These are phyloP conservation scores for Puccinellia tenuiflora DNA, from an alignment of 176 grass and related monocot genomes.

Conservation along the genomic window DNA sequence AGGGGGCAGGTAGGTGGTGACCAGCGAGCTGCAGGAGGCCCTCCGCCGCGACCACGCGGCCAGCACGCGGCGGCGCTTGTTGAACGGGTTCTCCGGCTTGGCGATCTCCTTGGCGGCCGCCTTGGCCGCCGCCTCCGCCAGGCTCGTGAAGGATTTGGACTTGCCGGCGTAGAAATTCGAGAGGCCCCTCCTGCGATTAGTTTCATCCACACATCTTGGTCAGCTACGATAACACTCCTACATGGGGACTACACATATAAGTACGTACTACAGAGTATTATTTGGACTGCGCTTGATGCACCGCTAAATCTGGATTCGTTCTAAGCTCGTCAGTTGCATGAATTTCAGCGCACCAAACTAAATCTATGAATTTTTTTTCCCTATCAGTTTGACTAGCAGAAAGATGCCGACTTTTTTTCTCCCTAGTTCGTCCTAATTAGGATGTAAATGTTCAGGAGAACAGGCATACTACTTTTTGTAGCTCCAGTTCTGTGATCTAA, in stretches of 20 bases:
- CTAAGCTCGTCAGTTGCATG: neutral
- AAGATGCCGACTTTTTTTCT: constrained; percentile 16
- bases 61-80: constrained; percentile 65
- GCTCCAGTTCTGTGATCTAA: neutral
- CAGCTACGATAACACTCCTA: neutral
- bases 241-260: neutral
- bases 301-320: neutral
- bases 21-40: constrained; percentile 65
- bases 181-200: constrained; percentile 43
- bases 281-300: neutral
- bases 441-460: neutral
- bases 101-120: constrained; percentile 52
- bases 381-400: neutral
- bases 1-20: constrained; percentile 42
- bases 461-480: neutral
- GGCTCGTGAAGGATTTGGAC: constrained; percentile 77
- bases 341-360: neutral
- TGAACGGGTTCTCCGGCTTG: constrained; percentile 91
- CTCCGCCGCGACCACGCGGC: constrained; percentile 41
- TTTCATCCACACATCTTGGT: neutral
- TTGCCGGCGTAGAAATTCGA: constrained; percentile 89
- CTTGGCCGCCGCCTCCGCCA: constrained; percentile 46
- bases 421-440: neutral
- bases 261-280: neutral
- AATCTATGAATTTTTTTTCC: neutral